Evolutionary conservation across 176 grass and related monocot species (phyloP).

Genomic region (Ananas comosus): DNA sequence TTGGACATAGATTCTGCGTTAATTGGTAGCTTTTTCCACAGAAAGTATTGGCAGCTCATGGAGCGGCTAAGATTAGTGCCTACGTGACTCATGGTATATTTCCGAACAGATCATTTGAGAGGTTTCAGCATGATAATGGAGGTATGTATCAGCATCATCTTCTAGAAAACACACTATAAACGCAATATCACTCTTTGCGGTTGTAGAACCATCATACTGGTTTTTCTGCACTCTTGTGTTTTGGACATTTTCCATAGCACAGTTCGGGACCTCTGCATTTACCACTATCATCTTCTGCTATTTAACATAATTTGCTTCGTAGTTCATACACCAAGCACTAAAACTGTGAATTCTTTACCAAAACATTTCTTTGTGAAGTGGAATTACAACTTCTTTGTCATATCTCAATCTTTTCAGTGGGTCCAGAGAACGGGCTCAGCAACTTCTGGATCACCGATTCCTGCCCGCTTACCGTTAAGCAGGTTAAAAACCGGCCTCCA

Average conservation of each 20-base stretch:
- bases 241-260: neutral
- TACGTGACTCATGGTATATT: slow-evolving; percentile 96
- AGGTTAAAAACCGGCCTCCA: slow-evolving; percentile 50
- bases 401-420: slow-evolving; percentile 6
- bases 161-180: neutral
- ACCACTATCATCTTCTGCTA: neutral
- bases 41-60: slow-evolving; percentile 44
- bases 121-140: slow-evolving; percentile 49
- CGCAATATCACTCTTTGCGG: neutral
- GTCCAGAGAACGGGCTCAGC: slow-evolving; percentile 13
- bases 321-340: neutral
- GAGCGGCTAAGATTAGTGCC: slow-evolving; percentile 84
- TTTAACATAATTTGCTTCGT: neutral
- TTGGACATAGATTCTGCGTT: neutral
- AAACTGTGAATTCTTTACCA: neutral
- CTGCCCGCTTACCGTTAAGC: slow-evolving; percentile 63
- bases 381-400: neutral
- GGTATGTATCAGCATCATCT: slow-evolving; percentile 33
- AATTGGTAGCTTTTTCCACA: slow-evolving; percentile 5
- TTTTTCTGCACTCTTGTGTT: neutral
- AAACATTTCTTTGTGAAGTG: neutral
- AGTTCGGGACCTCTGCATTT: neutral
- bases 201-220: slow-evolving; percentile 5
- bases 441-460: slow-evolving; percentile 93
- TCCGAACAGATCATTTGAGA: slow-evolving; percentile 64